Evolutionary conservation across 1,139 yeast species (phyloP).

Genomic region (Zygosaccharomyces sapae): DNA sequence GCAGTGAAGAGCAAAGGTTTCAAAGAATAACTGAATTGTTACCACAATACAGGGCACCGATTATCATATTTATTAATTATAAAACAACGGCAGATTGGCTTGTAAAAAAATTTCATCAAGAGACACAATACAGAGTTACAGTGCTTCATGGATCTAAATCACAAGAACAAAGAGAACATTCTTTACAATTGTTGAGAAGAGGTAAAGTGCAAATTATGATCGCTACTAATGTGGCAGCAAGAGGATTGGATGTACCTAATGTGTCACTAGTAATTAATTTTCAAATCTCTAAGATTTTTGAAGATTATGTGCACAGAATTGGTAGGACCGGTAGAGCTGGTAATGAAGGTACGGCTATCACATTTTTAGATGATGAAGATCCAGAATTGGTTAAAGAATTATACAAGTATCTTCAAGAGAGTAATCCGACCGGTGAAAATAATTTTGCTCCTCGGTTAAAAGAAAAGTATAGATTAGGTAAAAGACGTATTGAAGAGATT

Average conservation of each 20-base stretch:
- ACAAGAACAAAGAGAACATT: constrained; percentile 83
- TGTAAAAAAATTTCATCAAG: constrained; percentile 44
- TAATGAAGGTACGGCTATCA: constrained; percentile 64
- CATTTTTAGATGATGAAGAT: constrained; percentile 63
- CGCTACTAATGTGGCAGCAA: constrained; percentile 98
- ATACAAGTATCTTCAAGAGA: constrained; percentile 23
- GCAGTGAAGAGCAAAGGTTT: constrained; percentile 52
- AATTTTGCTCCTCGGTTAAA: constrained; percentile 19
- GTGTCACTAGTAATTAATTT: constrained; percentile 81
- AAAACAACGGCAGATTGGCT: constrained; percentile 69
- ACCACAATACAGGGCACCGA: constrained; percentile 45
- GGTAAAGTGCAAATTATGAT: constrained; percentile 91
- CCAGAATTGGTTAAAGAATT: constrained; percentile 50
- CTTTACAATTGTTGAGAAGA: constrained; percentile 77
- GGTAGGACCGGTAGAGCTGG: constrained; percentile 99
- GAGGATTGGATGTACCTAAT: constrained; percentile 92
- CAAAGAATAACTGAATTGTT: constrained; percentile 18
- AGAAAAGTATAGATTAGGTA: constrained; percentile 19
- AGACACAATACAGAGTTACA: constrained; percentile 49
- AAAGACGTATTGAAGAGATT: constrained; percentile 16
- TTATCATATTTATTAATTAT: constrained; percentile 78
- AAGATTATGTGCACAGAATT: constrained; percentile 85
- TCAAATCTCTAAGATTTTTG: constrained; percentile 74
- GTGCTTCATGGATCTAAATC: constrained; percentile 82
- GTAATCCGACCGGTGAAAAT: constrained; percentile 22